Conservation (phyloP, 2,329 filamentous ascomycete species). For the Domatiomyces globalis region DNA sequence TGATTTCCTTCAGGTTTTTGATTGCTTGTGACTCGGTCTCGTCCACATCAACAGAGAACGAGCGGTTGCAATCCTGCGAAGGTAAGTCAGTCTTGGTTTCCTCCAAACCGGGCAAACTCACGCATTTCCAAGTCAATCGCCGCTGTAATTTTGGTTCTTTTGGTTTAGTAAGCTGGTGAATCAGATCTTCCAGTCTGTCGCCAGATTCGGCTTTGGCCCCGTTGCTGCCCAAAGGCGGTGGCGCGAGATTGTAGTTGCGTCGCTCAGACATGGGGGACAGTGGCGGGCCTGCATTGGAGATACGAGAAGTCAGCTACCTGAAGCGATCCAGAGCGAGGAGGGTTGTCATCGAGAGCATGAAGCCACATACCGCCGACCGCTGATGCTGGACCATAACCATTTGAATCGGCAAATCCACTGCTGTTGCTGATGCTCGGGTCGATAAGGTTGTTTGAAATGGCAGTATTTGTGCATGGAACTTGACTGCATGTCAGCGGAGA, state of each 20-base stretch:
- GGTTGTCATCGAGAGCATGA: background rate
- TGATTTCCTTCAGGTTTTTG: conserved; percentile 16
- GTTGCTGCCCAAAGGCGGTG: conserved; percentile 9
- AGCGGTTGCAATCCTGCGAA: conserved; percentile 16
- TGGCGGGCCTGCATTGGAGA: background rate
- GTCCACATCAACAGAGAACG: conserved; percentile 17
- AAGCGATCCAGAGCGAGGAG: background rate
- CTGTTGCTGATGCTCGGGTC: background rate
- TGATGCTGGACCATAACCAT: background rate
- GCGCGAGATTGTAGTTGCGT: conserved; percentile 15
- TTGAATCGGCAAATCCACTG: background rate
- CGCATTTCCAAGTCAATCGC: conserved; percentile 18
- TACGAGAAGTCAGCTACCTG: background rate
- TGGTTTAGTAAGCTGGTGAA: conserved; percentile 17
- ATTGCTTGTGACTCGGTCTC: conserved; percentile 16
- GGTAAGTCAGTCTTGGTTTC: background rate
- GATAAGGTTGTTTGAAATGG: conserved; percentile 1
- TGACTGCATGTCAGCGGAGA: background rate
- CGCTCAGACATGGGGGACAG: conserved; percentile 8
- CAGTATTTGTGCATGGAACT: background rate
- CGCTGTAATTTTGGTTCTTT: conserved; percentile 17
- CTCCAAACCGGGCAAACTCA: conserved; percentile 6
- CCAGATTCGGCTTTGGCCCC: conserved; percentile 5
- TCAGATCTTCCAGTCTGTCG: conserved; percentile 18
- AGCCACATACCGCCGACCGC: background rate